Evolutionary conservation across 805 yeast species (phyloP).

Genomic region (Ogataea neopini): DNA sequence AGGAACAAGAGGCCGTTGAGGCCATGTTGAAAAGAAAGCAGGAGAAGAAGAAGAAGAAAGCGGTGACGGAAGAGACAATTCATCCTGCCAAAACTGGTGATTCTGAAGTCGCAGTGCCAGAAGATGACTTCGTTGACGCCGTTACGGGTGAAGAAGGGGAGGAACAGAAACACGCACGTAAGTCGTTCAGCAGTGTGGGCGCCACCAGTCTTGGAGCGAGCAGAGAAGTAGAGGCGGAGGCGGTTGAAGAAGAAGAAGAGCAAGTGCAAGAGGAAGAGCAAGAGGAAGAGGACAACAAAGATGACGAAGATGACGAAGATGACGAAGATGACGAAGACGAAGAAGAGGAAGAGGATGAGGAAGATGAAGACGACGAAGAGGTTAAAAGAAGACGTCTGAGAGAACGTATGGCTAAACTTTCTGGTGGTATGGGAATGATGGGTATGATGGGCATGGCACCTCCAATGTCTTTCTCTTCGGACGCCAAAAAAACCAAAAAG

Average conservation of each 20-base stretch:
- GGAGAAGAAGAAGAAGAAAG: constrained; percentile 44
- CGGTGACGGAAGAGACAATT: not conserved
- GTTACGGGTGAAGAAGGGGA: constrained; percentile 14
- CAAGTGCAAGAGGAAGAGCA: constrained; percentile 23
- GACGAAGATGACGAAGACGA: constrained; percentile 45
- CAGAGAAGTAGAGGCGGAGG: too few relatives aligned
- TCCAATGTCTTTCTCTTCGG: constrained; percentile 32
- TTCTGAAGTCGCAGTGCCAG: constrained; percentile 15
- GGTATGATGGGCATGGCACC: constrained; percentile 65
- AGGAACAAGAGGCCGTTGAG: constrained; percentile 69
- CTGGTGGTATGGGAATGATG: constrained; percentile 82
- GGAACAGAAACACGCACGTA: constrained; percentile 18
- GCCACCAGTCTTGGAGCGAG: too few relatives aligned
- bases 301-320: constrained; percentile 35
- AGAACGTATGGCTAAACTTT: constrained; percentile 93
- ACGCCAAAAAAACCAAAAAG: constrained; percentile 28
- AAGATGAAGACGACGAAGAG: constrained; percentile 74
- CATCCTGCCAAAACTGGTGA: constrained; percentile 1
- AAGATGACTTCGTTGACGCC: constrained; percentile 16
- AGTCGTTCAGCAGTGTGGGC: constrained; percentile 17
- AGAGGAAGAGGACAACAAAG: constrained; percentile 32
- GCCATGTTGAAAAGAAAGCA: constrained; percentile 55
- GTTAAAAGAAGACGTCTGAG: constrained; percentile 72
- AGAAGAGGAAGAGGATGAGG: constrained; percentile 51
- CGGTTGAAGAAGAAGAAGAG: not conserved